Evolutionary conservation across 345 rosid genomes (phyloP).

Genomic region (Camelina neglecta): DNA sequence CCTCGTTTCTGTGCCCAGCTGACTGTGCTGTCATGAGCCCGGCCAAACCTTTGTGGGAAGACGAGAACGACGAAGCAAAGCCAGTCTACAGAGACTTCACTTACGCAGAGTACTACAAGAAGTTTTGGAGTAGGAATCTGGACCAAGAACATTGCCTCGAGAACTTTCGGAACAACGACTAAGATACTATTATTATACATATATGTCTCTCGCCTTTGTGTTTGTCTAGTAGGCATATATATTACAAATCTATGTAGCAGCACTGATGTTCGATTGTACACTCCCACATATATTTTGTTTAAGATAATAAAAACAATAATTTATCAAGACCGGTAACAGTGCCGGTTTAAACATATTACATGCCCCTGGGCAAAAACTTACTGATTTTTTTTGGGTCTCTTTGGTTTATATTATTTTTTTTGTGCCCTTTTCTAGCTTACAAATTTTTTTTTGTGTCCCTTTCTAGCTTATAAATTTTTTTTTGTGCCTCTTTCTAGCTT

Average conservation of each 20-base stretch:
- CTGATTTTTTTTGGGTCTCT: no score
- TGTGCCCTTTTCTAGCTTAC: no score
- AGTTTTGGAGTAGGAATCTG: slow-evolving; percentile 89
- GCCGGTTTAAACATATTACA: no score
- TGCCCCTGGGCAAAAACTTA: no score
- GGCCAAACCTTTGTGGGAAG: slow-evolving; percentile 47
- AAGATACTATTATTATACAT: slow-evolving; percentile 12
- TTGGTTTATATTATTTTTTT: no score
- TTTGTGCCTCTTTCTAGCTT: no score
- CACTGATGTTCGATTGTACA: not conserved
- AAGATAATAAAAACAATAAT: no score
- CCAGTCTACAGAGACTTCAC: slow-evolving; percentile 78
- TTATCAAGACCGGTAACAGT: no score
- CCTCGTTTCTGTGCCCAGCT: slow-evolving; percentile 77
- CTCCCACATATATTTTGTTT: not conserved
- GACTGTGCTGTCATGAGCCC: slow-evolving; percentile 73
- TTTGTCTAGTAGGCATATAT: not conserved
- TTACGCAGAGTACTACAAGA: slow-evolving; percentile 79
- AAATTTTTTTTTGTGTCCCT: no score
- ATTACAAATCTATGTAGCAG: not conserved
- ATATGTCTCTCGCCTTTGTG: not conserved
- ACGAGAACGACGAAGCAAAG: slow-evolving; percentile 42
- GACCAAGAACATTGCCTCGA: slow-evolving; percentile 86
- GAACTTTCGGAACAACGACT: slow-evolving; percentile 58
- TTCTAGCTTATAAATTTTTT: no score